Evolutionary conservation across 2,329 filamentous ascomycete species (phyloP).

Genomic region (Fusarium nematophilum): DNA sequence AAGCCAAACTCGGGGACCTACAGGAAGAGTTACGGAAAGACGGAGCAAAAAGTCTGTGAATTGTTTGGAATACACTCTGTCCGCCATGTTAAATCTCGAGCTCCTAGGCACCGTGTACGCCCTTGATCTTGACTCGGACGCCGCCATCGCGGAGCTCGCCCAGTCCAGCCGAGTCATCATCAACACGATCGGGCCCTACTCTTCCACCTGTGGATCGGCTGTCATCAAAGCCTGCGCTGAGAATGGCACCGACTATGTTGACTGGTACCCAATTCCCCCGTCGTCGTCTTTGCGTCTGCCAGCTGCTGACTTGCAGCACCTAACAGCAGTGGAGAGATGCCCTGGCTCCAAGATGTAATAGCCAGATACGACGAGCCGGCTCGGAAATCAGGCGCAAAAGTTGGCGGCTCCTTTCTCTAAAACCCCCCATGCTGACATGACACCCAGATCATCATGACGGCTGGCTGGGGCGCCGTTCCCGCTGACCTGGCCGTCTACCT

Average conservation of each 20-base stretch:
- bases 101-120: no score
- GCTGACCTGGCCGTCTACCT: conserved; percentile 33
- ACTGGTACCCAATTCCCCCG: conserved; percentile 27
- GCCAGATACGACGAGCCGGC: conserved; percentile 21
- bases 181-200: conserved; percentile 30
- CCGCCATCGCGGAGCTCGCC: no score
- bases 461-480: conserved; percentile 33
- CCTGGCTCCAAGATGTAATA: conserved; percentile 31
- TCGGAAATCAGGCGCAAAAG: conserved; percentile 21
- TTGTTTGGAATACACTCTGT: no score
- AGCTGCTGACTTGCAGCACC: no score
- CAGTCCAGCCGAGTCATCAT: no score
- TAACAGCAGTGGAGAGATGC: conserved; percentile 32
- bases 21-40: conserved; percentile 52
- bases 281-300: no score
- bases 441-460: conserved; percentile 31
- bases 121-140: no score
- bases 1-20: conserved; percentile 74
- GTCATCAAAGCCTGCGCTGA: conserved; percentile 34
- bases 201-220: conserved; percentile 22
- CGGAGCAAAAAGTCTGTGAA: conserved; percentile 17
- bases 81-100: no score
- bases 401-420: neutral
- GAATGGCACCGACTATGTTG: conserved; percentile 37
- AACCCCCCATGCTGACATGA: neutral